phyloP scores from a whole-genome alignment of 2,329 filamentous ascomycete genomes.

The Botrytis pseudocinerea region DNA sequence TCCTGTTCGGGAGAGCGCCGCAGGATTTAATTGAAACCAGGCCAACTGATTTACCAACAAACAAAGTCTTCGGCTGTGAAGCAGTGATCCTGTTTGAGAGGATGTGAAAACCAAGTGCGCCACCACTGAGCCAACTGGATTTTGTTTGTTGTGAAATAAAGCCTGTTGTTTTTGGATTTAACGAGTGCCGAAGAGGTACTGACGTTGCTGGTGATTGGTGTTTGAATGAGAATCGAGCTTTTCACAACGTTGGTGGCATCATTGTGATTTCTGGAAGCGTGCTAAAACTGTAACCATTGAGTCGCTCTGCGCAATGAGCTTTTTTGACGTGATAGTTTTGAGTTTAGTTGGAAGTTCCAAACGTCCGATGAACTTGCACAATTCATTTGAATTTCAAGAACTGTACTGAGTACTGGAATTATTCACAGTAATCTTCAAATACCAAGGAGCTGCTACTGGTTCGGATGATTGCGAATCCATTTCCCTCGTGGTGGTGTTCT shows the following conservation, averaged over 20 bases:
- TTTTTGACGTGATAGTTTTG: background rate
- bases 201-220: background rate
- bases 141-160: background rate
- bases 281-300: background rate
- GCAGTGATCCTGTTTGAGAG: conserved; percentile 5
- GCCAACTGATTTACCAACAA: background rate
- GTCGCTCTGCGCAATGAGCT: background rate
- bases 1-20: background rate
- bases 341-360: background rate
- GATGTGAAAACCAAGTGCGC: conserved; percentile 10
- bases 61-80: background rate
- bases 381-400: background rate
- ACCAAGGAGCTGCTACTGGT: background rate
- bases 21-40: background rate
- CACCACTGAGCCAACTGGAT: conserved; percentile 9
- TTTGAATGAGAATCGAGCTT: background rate
- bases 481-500: background rate
- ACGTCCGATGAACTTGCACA: background rate
- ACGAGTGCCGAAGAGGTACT: background rate
- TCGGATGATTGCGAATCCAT: background rate
- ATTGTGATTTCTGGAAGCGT: background rate
- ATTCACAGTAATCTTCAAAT: background rate
- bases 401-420: background rate
- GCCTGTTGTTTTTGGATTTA: background rate
- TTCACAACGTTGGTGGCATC: background rate